Base-by-base conservation (phyloP, 2,329 filamentous ascomycete genomes). In the Amylocarpus encephaloides region DNA sequence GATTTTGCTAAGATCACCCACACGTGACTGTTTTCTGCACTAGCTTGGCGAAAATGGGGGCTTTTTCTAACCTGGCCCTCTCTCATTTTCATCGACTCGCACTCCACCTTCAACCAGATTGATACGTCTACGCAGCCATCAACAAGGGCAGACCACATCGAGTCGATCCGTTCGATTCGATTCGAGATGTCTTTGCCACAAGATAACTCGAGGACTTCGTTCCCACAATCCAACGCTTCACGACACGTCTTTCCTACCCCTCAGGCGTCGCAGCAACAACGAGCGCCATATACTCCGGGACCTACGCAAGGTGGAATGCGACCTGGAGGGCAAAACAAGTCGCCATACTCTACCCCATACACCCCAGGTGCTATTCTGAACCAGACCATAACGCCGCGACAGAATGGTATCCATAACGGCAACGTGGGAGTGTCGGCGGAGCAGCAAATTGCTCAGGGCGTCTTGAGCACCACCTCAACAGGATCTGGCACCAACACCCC, bases 381-480 rank as follows among this genome's bases (percentile, higher is more conserved):
- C 29, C 40, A 46, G 13, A 44, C 53, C 18, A 54, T 49, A 29
- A 46, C 54, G 11, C 45, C 59, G 15, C 51, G 61, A 36, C 58
- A 61, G 41, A 62, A 61, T 59, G 56, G 54, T 26, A 55, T 51
- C 13, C 49, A 51, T 7, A 52, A 52, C 45, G 47, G 48, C 26
- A 36, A 35, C 36, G 35, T 39, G 6, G 57, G 56, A 46, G 57
- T 62, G 11, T 64, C 62, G 42, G 63, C 62, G 42, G 63, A 66
- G 47, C 63, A 65, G 51, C 63, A 66, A 54, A 66, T 66, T 55
- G 62, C 62, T 19, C 61, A 64, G 51, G 63, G 63, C 38, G 55
- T 64, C 50, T 54, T 66, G 55, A 61, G 62, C 44, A 62, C 60
- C 45, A 18, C 57, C 5, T 52, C 60, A 19, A 35, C 54, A 12